Evolutionary conservation across 1,139 yeast species (phyloP).

Genomic region (Arxiozyma telluris): DNA sequence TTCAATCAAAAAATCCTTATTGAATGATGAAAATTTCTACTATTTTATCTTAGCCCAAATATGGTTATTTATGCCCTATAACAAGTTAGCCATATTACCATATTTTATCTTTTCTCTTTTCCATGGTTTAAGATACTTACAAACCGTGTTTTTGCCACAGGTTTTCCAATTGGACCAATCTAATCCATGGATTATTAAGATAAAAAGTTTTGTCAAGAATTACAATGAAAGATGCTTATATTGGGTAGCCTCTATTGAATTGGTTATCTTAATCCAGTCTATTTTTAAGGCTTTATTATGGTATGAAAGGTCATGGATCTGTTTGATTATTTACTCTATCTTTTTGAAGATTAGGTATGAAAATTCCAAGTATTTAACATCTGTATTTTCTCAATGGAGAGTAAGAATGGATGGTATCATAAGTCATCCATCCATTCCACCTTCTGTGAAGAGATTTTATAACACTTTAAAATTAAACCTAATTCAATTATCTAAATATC

Average conservation of each 20-base stretch:
- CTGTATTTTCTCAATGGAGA: slow-evolving; percentile 61
- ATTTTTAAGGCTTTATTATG: slow-evolving; percentile 50
- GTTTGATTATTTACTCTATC: slow-evolving; percentile 47
- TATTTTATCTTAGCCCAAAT: slow-evolving; percentile 50
- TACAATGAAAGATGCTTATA: slow-evolving; percentile 66
- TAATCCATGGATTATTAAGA: slow-evolving; percentile 32
- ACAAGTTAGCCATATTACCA: slow-evolving; percentile 52
- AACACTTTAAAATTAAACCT: slow-evolving; percentile 39
- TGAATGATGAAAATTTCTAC: slow-evolving; percentile 59
- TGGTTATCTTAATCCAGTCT: slow-evolving; percentile 43
- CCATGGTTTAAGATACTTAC: slow-evolving; percentile 61
- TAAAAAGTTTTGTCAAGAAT: slow-evolving; percentile 45
- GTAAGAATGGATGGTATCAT: slow-evolving; percentile 60
- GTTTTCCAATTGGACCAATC: slow-evolving; percentile 41
- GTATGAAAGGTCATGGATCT: slow-evolving; percentile 54
- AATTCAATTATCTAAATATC: slow-evolving; percentile 17
- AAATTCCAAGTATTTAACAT: slow-evolving; percentile 64
- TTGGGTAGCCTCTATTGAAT: slow-evolving; percentile 64
- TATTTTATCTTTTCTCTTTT: slow-evolving; percentile 61
- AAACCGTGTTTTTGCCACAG: slow-evolving; percentile 59
- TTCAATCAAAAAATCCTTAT: slow-evolving; percentile 26
- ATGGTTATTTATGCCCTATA: slow-evolving; percentile 50
- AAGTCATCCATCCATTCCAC: slow-evolving; percentile 50
- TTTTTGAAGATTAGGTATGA: slow-evolving; percentile 77
- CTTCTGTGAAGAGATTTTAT: slow-evolving; percentile 53